phyloP scores from a whole-genome alignment of 2,329 filamentous ascomycete species.

The Cladosporium austrohemisphaericum region DNA sequence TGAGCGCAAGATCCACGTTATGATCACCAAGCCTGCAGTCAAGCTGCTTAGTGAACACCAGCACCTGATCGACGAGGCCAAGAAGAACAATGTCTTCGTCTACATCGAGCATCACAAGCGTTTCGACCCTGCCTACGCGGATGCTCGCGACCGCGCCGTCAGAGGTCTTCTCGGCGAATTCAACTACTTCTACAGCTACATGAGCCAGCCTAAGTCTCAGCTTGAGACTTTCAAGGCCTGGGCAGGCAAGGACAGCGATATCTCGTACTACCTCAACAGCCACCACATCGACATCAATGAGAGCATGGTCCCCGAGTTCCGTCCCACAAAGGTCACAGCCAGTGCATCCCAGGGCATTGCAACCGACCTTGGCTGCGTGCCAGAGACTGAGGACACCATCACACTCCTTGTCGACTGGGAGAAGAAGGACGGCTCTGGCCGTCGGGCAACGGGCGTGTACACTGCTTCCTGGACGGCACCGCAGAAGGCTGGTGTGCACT shows the following conservation, averaged over 20 bases:
- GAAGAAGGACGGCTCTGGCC: conserved; percentile 63
- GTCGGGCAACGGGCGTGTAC: conserved; percentile 81
- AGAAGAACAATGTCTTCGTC: conserved; percentile 76
- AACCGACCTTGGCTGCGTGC: conserved; percentile 70
- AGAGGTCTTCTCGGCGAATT: conserved; percentile 72
- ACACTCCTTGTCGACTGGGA: conserved; percentile 86
- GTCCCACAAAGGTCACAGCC: conserved; percentile 74
- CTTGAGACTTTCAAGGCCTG: conserved; percentile 92
- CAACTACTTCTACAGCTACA: conserved; percentile 98
- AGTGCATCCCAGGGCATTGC: conserved; percentile 76
- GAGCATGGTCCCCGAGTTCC: conserved; percentile 81
- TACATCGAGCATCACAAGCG: conserved; percentile 97
- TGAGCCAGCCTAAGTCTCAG: conserved; percentile 88
- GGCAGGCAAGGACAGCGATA: conserved; percentile 88
- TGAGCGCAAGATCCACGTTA: conserved; percentile 79
- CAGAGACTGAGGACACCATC: conserved; percentile 88
- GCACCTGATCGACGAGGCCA: conserved; percentile 66
- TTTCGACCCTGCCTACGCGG: conserved; percentile 87
- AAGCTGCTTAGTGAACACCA: conserved; percentile 79
- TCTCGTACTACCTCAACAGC: conserved; percentile 93
- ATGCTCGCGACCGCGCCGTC: conserved; percentile 73
- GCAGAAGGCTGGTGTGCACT: conserved; percentile 89
- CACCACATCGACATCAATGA: conserved; percentile 93
- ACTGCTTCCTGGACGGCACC: conserved; percentile 94
- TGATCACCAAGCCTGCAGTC: conserved; percentile 91